These are phyloP conservation scores for Magnusiomyces suaveolens DNA, from an alignment of 1,139 yeast species.

Conservation along the genomic window DNA sequence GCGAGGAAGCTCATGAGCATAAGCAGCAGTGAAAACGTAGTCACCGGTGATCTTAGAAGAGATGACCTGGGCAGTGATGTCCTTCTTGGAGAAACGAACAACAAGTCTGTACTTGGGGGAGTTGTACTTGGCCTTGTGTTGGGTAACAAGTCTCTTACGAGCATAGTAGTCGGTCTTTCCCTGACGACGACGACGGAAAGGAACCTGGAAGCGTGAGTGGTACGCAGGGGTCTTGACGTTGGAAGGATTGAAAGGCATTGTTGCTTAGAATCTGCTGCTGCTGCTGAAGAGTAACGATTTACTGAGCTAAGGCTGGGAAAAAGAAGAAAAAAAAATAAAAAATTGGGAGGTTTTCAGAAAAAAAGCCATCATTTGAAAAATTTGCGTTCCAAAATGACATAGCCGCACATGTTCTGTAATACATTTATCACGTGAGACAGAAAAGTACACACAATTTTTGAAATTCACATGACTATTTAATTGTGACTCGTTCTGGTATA, in stretches of 20 bases:
- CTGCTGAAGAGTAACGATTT: not conserved
- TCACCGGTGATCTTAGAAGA: constrained; percentile 98
- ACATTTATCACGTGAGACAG: no score
- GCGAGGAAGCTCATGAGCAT: constrained; percentile 96
- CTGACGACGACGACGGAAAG: constrained; percentile 99
- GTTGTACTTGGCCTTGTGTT: constrained; percentile 98
- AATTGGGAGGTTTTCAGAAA: not conserved
- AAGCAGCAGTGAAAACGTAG: constrained; percentile 92
- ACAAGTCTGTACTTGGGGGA: constrained; percentile 99
- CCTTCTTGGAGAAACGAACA: constrained; percentile 99
- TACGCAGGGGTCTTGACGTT: constrained; percentile 70
- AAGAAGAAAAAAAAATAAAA: not conserved
- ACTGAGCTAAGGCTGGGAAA: not conserved
- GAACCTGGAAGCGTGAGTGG: constrained; percentile 99
- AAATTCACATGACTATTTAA: no score
- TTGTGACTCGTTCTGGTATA: not conserved
- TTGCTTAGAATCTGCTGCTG: not conserved
- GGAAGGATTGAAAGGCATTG: not conserved
- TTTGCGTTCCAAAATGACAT: no score
- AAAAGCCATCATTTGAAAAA: no score
- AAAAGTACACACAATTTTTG: no score
- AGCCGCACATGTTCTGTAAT: no score
- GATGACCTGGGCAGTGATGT: constrained; percentile 91
- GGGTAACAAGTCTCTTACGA: constrained; percentile 98
- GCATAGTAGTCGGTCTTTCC: constrained; percentile 99